These are phyloP conservation scores for Mimosa pudica DNA, from an alignment of 306 rosid species.

Conservation along the genomic window DNA sequence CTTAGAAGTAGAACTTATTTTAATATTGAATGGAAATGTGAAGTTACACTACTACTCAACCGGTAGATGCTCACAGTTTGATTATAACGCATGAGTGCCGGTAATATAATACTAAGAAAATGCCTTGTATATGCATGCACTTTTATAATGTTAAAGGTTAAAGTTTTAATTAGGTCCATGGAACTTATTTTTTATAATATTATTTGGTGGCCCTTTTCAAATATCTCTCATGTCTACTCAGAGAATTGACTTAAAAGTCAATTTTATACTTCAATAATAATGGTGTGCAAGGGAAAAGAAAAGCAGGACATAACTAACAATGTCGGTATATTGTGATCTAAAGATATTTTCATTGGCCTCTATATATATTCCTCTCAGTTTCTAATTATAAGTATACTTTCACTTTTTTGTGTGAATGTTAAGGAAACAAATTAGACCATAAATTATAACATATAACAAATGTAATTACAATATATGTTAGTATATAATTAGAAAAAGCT, in stretches of 20 bases:
- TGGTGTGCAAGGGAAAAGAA: background rate
- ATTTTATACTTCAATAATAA: conserved; percentile 24
- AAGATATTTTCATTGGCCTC: background rate
- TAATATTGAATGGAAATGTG: no score
- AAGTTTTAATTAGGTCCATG: background rate
- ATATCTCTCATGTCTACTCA: background rate
- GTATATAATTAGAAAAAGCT: no score
- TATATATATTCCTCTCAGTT: no score
- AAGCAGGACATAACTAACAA: background rate
- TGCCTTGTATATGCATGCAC: background rate
- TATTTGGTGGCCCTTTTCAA: conserved; percentile 40
- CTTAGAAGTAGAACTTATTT: no score
- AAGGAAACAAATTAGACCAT: no score
- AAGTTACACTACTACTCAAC: background rate
- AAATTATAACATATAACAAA: no score
- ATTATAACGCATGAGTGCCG: background rate
- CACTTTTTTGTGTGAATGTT: no score
- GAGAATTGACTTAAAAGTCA: conserved; percentile 31
- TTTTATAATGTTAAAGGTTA: background rate
- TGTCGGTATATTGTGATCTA: background rate
- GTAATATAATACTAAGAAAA: background rate
- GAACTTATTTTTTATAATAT: conserved; percentile 3
- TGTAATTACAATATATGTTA: no score
- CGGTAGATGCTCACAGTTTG: background rate
- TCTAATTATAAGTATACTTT: no score